These are phyloP conservation scores for Phlyctochytrium arcticum DNA, from an alignment of 192 early-diverging fungal species.

Conservation along the genomic window DNA sequence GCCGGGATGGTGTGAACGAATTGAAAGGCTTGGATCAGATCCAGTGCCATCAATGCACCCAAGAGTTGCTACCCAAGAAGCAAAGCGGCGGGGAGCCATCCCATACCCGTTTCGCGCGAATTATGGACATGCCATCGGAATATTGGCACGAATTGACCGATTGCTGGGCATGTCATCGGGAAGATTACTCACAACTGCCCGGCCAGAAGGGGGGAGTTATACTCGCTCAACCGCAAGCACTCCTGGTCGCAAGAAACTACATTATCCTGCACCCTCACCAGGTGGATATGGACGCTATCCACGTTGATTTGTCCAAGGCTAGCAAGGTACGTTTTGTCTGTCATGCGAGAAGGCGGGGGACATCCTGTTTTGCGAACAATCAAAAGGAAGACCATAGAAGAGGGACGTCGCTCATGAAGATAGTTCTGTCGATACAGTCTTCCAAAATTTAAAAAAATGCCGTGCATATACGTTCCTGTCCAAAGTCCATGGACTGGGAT, in stretches of 20 bases:
- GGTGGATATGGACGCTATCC: slow-evolving; percentile 24
- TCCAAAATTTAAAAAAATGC: slow-evolving; percentile 32
- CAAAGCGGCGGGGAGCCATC: background rate
- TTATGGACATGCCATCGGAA: slow-evolving; percentile 44
- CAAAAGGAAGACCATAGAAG: slow-evolving; percentile 30
- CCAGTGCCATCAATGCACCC: background rate
- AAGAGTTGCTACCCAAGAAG: background rate
- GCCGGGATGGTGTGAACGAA: background rate
- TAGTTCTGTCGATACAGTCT: slow-evolving; percentile 38
- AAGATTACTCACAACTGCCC: slow-evolving; percentile 42
- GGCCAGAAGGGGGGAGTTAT: slow-evolving; percentile 41
- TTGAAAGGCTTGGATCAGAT: background rate
- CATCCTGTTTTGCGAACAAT: background rate
- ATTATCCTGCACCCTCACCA: slow-evolving; percentile 37
- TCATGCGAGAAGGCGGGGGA: too few species aligned
- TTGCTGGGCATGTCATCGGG: slow-evolving; percentile 54
- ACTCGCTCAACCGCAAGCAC: slow-evolving; percentile 9
- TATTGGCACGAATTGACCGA: slow-evolving; percentile 55
- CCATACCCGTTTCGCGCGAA: slow-evolving; percentile 9
- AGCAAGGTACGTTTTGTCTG: slow-evolving; percentile 7
- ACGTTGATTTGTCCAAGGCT: slow-evolving; percentile 3
- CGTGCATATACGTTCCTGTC: slow-evolving; percentile 24
- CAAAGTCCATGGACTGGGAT: slow-evolving; percentile 8
- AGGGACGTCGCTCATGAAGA: slow-evolving; percentile 14
- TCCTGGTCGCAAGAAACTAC: slow-evolving; percentile 34